Evolutionary conservation across 306 rosid genomes (phyloP), one percentile per base, ranked within the genome.

Genomic region (Begonia fuchsioides): DNA sequence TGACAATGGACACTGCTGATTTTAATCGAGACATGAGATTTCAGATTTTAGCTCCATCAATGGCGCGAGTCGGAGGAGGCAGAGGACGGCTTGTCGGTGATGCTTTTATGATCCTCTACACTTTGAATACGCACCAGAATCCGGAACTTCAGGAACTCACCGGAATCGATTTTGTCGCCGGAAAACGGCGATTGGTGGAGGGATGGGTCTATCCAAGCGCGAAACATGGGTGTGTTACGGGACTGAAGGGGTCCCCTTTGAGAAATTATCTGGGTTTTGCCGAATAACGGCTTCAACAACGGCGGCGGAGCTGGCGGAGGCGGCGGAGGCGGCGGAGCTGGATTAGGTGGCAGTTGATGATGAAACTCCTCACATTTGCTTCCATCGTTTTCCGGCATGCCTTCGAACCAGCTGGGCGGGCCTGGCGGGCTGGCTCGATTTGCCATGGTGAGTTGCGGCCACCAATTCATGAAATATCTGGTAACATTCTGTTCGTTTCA

Each of bases 181-280:
- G 92, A 51, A 9, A 60, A 59, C 12, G 56, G 40, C 43, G 63
- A 65, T 26, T 73, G 84, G 14, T 78, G 74, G 56, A 80, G 80
- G 13, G 62, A 20, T 40, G 85, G 78, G 69, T 90, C 87, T 55
- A 85, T 77, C 98, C 87, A 79, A 68, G 85, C 94, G 66, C 90
- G 94, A 74, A 77, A 43, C 47, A 83, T 70, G 48, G 84, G 84
- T 62, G 52, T 67, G 87, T 77, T 72, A 82, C 96, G 82, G 96
- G 96, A 87, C 96, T 87, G 96, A 87, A 82, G 96, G 96, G 92
- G 87, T 75, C 96, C 96, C 96, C 94, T 82, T 87, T 87, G 94
- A 56, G 80, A 61, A 74, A 79, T 60, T 63, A 68, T 75, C 72
- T 88, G 82, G 67, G 79, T 71, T 39, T 53, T 54, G 32, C 71